Percentiles rank a stretch among this genome's conserved stretches.
phyloP scores from a whole-genome alignment of 2,329 filamentous ascomycete species.

The Blumeria hordei region DNA sequence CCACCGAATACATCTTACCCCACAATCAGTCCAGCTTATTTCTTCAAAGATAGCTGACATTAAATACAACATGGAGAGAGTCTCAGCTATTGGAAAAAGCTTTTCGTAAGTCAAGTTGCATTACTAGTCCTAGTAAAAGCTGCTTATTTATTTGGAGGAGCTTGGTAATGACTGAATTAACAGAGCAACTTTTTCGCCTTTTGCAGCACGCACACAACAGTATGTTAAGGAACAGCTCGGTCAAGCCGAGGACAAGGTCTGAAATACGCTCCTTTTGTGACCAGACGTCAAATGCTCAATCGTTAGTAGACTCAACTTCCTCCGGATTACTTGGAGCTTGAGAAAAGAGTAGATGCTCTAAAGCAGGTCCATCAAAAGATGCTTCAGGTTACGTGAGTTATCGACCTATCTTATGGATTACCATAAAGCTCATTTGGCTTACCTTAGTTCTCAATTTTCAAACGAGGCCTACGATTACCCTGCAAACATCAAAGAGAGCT shows the following conservation, averaged over 20 bases:
- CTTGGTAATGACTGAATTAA: slow-evolving; percentile 22
- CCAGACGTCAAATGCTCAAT: not conserved
- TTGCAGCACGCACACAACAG: slow-evolving; percentile 83
- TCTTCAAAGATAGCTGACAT: no score
- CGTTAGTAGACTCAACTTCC: slow-evolving; percentile 67
- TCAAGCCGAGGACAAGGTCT: slow-evolving; percentile 77
- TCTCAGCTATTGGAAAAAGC: slow-evolving; percentile 46
- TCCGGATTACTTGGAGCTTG: slow-evolving; percentile 90
- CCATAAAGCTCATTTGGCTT: not conserved
- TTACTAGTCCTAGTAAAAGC: slow-evolving; percentile 3
- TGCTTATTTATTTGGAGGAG: slow-evolving; percentile 14
- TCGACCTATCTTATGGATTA: not conserved
- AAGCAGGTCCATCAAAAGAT: slow-evolving; percentile 96
- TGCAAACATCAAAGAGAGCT: slow-evolving; percentile 91
- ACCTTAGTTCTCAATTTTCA: slow-evolving; percentile 61
- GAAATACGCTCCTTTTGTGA: not conserved
- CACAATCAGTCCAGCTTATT: no score
- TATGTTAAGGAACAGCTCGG: slow-evolving; percentile 96
- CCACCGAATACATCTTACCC: no score
- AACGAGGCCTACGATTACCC: slow-evolving; percentile 85
- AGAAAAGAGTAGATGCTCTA: slow-evolving; percentile 93
- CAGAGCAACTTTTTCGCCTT: slow-evolving; percentile 72
- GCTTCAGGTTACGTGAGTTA: slow-evolving; percentile 73
- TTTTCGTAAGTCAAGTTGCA: slow-evolving; percentile 27
- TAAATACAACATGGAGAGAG: slow-evolving; percentile 33